Evolutionary conservation across 257 asterid species (phyloP).

Genomic region (Salvia hispanica): DNA sequence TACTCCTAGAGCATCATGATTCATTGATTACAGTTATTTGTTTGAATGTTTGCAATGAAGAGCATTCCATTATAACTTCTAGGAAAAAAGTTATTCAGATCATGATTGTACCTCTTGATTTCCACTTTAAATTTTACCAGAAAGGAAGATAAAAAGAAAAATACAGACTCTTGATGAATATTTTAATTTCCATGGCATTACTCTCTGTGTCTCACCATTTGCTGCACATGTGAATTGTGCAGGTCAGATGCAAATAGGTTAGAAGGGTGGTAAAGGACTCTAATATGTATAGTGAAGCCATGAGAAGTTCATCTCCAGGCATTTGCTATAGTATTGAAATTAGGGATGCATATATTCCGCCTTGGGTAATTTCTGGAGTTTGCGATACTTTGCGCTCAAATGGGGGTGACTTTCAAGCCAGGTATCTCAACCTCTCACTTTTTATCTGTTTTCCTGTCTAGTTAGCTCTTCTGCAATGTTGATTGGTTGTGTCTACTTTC

Average conservation of each 20-base stretch:
- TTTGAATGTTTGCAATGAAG: slow-evolving; percentile 18
- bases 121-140: slow-evolving; percentile 19
- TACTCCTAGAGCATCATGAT: slow-evolving; percentile 10
- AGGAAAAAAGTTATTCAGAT: not conserved
- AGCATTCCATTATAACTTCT: slow-evolving; percentile 8
- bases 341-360: slow-evolving; percentile 74
- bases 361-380: slow-evolving; percentile 77
- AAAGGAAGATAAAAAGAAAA: not conserved
- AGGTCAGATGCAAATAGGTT: slow-evolving; percentile 90
- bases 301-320: slow-evolving; percentile 53
- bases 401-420: slow-evolving; percentile 71
- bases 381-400: slow-evolving; percentile 65
- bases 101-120: not conserved
- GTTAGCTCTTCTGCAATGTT: too few relatives aligned
- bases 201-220: slow-evolving; percentile 6
- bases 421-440: slow-evolving; percentile 48
- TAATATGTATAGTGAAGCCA: slow-evolving; percentile 38
- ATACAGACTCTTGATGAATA: not conserved
- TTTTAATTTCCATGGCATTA: not conserved
- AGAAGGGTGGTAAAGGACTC: slow-evolving; percentile 58
- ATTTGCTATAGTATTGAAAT: slow-evolving; percentile 77
- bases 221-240: slow-evolving; percentile 33
- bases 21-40: not conserved
- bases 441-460: too few relatives aligned
- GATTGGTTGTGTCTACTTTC: not conserved